Percentiles rank a stretch among this genome's conserved stretches.
These are phyloP conservation scores for Penicillium verhagenii DNA, from an alignment of 495 filamentous ascomycete genomes.

Conservation along the genomic window DNA sequence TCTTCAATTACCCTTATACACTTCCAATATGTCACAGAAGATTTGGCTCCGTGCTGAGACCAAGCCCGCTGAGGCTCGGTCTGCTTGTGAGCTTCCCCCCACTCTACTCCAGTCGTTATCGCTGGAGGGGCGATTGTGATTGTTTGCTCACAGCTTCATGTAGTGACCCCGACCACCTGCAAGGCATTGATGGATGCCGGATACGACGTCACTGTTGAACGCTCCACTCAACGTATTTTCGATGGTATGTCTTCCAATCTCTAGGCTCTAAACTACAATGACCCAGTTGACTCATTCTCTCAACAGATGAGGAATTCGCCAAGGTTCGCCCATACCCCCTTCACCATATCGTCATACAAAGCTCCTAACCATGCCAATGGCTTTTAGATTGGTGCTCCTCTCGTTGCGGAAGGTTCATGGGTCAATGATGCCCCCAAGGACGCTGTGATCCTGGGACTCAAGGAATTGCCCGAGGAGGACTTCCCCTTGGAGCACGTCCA, in stretches of 20 bases:
- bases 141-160: conserved; percentile 15
- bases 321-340: conserved; percentile 28
- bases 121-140: conserved; percentile 1
- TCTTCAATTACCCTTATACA: conserved; percentile 6
- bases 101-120: conserved; percentile 7
- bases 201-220: conserved; percentile 82
- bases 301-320: conserved; percentile 53
- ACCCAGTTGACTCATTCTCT: conserved; percentile 13
- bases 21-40: conserved; percentile 37
- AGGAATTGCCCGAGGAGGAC: conserved; percentile 88
- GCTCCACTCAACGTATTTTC: conserved; percentile 78
- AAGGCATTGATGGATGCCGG: conserved; percentile 80
- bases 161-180: conserved; percentile 66
- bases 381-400: conserved; percentile 60
- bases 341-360: background rate
- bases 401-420: conserved; percentile 87
- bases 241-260: conserved; percentile 51
- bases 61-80: conserved; percentile 50
- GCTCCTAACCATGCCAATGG: conserved; percentile 9
- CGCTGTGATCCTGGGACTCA: conserved; percentile 86
- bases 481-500: conserved; percentile 85
- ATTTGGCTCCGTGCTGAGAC: conserved; percentile 52
- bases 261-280: background rate
- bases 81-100: conserved; percentile 38
- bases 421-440: conserved; percentile 65